phyloP scores from a whole-genome alignment of 306 rosid species.

The Quercus aquifolioides region DNA sequence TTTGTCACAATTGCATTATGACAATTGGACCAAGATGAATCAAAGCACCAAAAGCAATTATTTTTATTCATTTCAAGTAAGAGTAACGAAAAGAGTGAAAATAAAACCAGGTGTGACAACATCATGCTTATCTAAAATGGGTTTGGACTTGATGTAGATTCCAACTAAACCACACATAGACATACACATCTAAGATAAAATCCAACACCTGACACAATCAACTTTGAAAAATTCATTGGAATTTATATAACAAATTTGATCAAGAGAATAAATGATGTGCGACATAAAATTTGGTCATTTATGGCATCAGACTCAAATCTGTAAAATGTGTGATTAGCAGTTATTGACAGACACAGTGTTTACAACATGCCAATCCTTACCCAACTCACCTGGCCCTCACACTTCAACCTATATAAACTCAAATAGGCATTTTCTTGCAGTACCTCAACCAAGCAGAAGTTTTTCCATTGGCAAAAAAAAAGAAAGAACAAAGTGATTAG shows the following conservation, averaged over 20 bases:
- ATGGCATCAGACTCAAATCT: fast-evolving
- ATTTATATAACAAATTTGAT: not conserved
- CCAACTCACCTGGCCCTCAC: not conserved
- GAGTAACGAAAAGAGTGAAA: not conserved
- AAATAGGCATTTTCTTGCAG: not conserved
- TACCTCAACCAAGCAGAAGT: not conserved
- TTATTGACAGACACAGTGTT: too few species aligned
- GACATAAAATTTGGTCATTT: too few species aligned
- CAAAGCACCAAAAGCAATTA: not conserved
- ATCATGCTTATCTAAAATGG: not conserved
- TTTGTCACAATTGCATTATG: not conserved
- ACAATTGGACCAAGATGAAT: not conserved
- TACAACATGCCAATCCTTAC: not conserved
- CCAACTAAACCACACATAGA: not conserved
- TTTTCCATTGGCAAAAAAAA: not conserved
- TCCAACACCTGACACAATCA: not conserved
- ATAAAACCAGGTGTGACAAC: not conserved
- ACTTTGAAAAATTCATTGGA: not conserved
- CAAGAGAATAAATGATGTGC: not conserved
- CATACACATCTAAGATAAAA: not conserved
- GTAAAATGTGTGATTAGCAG: too few species aligned
- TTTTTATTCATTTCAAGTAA: not conserved
- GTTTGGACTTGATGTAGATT: not conserved
- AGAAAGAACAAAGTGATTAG: not conserved
- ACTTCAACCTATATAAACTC: not conserved